Evolutionary conservation across 805 yeast genomes (phyloP).

Genomic region (Kurtzmaniella fragi): DNA sequence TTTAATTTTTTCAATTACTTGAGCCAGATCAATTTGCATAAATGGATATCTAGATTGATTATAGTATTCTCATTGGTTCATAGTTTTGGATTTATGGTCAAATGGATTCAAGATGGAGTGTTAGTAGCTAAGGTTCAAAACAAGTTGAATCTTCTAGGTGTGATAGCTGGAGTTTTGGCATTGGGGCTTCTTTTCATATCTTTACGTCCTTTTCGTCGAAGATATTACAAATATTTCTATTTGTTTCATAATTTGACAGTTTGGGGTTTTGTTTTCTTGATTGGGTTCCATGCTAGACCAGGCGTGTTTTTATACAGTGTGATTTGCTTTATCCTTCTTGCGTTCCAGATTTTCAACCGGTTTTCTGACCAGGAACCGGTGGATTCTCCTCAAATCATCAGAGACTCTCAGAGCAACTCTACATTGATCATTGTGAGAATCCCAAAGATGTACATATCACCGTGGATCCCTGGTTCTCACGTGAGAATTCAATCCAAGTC

Average conservation of each 20-base stretch:
- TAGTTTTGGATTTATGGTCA: constrained; percentile 44
- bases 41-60: constrained; percentile 65
- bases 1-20: constrained; percentile 32
- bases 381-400: constrained; percentile 3
- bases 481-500: constrained; percentile 41
- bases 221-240: constrained; percentile 50
- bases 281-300: constrained; percentile 67
- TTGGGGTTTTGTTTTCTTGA: constrained; percentile 38
- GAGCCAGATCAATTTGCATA: constrained; percentile 54
- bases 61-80: constrained; percentile 44
- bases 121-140: constrained; percentile 26
- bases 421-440: constrained; percentile 17
- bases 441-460: constrained; percentile 10
- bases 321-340: constrained; percentile 21
- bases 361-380: constrained; percentile 14
- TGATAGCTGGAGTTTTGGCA: constrained; percentile 34
- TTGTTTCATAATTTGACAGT: constrained; percentile 50
- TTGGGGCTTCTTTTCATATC: constrained; percentile 40
- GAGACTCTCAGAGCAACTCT: constrained; percentile 6
- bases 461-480: constrained; percentile 52
- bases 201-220: constrained; percentile 44
- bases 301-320: constrained; percentile 41
- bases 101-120: constrained; percentile 41
- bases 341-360: constrained; percentile 33
- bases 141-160: constrained; percentile 48